A percentile compares a stretch with the other conserved stretches of the same genome.
These are phyloP conservation scores for Epithele typhae DNA, from an alignment of 768 basidiomycete species.

Conservation along the genomic window DNA sequence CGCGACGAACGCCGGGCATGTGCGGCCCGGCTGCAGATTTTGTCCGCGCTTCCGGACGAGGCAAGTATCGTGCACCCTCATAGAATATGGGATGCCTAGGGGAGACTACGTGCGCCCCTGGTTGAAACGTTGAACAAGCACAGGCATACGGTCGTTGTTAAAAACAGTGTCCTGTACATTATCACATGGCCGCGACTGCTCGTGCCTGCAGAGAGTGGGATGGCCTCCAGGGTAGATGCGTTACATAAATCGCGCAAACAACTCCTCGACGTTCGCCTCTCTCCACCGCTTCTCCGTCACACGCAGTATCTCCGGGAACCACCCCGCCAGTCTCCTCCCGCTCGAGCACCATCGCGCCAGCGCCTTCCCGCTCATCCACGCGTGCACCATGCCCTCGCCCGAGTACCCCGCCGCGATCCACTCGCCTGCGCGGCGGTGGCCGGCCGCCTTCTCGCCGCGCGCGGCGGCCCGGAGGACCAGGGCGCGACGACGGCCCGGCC, in stretches of 20 bases:
- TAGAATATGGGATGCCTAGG: no score
- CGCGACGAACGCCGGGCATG: no score
- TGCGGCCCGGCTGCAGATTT: no score
- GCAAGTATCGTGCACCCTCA: no score
- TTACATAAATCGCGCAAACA: slow-evolving; percentile 19
- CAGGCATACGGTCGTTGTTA: no score
- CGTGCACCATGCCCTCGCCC: slow-evolving; percentile 73
- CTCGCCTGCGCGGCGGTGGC: slow-evolving; percentile 41
- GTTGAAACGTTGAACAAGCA: no score
- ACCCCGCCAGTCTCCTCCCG: slow-evolving; percentile 29
- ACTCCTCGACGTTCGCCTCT: slow-evolving; percentile 35
- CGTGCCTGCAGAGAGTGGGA: no score
- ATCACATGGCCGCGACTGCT: no score
- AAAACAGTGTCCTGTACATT: no score
- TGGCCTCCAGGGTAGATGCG: no score
- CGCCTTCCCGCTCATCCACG: slow-evolving; percentile 58
- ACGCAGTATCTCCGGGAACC: slow-evolving; percentile 48
- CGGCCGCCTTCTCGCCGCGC: background rate
- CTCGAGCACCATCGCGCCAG: slow-evolving; percentile 58
- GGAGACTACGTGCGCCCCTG: no score
- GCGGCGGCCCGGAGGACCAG: background rate
- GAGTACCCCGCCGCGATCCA: slow-evolving; percentile 71
- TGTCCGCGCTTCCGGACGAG: no score
- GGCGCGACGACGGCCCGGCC: slow-evolving; percentile 31
- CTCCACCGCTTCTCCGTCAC: slow-evolving; percentile 48